Evolutionary conservation across 1,139 yeast species (phyloP), one percentile per base, ranked within the genome.

Genomic region (Blastobotrys malaysiensis): DNA sequence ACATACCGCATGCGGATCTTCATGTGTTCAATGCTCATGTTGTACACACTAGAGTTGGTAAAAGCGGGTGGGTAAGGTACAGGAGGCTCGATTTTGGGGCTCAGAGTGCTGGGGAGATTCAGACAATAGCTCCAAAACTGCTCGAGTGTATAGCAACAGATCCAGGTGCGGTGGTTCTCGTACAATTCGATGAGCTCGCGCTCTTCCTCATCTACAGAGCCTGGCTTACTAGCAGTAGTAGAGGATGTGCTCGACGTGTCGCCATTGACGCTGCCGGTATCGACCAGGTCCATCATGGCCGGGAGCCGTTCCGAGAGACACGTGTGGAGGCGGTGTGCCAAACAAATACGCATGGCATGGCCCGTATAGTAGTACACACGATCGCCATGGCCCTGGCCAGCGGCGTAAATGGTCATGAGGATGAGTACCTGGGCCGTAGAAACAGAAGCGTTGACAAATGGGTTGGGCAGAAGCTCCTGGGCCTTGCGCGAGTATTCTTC

Each of bases 91-190:
- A 50, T 14, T 48, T 52, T 51, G 22, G 50, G 21, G 22, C 53
- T 49, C 44, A 55, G 44, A 47, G 51, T 46, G 14, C 53, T 46
- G 20, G 61, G 53, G 39, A 52, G 51, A 19, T 61, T 58, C 20
- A 55, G 55, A n/a, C 58, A 46, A 36, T 53, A 51, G 50, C 59
- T 48, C 49, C 59, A 56, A 31, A 53, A 59, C 48, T 54, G 51
- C 44, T 59, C 62, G 57, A 59, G 49, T 18, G 52, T 46, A 27
- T 56, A 50, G 1, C 60, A 59, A 24, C 58, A 53, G 22, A 59
- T 27, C 58, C 58, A 54, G 4, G 61, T 55, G 6, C 63, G 55
- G 48, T 61, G 61, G 20, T 55, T 53, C 45, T 57, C 61, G 31
- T 48, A 50, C 3, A 57, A 52, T 43, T 56, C 52, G 16, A 31